Evolutionary conservation across 805 yeast species (phyloP).

Genomic region (Priceomyces melissophilus): DNA sequence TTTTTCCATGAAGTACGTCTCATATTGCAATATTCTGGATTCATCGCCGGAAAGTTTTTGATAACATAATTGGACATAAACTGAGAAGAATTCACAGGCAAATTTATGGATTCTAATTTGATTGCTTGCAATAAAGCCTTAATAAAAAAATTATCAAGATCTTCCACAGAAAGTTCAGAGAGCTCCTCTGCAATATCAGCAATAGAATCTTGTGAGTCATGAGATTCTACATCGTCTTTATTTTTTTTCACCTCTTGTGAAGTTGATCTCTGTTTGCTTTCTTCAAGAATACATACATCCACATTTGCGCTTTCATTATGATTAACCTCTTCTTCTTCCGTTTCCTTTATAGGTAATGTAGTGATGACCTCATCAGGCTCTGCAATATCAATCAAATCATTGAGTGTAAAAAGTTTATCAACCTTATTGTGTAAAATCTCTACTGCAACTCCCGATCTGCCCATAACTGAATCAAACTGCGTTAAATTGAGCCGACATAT

Average conservation of each 20-base stretch:
- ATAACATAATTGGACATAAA: slow-evolving; percentile 70
- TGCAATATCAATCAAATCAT: slow-evolving; percentile 40
- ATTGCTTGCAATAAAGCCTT: slow-evolving; percentile 71
- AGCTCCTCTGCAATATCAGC: slow-evolving; percentile 35
- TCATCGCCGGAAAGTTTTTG: slow-evolving; percentile 70
- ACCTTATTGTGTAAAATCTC: slow-evolving; percentile 61
- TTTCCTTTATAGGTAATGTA: slow-evolving; percentile 37
- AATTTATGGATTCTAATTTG: slow-evolving; percentile 49
- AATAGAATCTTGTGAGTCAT: slow-evolving; percentile 6
- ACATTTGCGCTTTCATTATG: not conserved
- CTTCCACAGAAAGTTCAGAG: slow-evolving; percentile 49
- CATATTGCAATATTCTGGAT: slow-evolving; percentile 49
- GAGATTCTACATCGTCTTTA: not conserved
- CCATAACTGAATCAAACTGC: slow-evolving; percentile 46
- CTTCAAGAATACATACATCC: not conserved
- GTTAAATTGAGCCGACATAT: slow-evolving; percentile 48
- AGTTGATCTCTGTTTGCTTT: not conserved
- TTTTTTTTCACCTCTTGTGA: not conserved
- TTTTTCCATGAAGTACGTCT: slow-evolving; percentile 90
- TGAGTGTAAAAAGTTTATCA: slow-evolving; percentile 58
- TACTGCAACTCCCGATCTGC: slow-evolving; percentile 77
- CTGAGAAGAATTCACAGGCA: slow-evolving; percentile 71
- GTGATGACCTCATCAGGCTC: slow-evolving; percentile 25
- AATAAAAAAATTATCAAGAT: slow-evolving; percentile 70
- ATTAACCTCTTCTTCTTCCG: not conserved